phyloP scores from a whole-genome alignment of 2,329 filamentous ascomycete genomes.

The Cytospora mali region DNA sequence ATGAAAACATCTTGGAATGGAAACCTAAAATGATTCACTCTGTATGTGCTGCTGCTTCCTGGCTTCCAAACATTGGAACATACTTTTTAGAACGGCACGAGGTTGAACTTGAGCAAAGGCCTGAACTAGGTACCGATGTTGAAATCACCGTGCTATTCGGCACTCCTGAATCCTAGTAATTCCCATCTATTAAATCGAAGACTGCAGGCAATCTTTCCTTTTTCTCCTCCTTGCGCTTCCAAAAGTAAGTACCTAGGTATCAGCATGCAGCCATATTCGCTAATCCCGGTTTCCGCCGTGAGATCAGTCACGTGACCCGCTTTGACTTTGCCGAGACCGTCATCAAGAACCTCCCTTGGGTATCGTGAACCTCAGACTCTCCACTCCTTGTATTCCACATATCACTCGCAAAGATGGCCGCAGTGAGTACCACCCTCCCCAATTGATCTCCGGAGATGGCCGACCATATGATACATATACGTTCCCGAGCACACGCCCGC shows the following conservation, averaged over 20 bases:
- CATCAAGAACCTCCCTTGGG: constrained; percentile 19
- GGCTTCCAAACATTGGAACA: background rate
- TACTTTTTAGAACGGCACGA: too few species aligned
- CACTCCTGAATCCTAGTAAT: too few species aligned
- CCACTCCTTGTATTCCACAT: constrained; percentile 48
- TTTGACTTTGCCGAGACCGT: constrained; percentile 21
- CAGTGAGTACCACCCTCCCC: constrained; percentile 51
- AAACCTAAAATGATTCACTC: background rate
- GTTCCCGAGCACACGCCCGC: background rate
- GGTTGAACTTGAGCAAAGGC: background rate
- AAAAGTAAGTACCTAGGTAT: too few species aligned
- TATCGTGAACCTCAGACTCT: constrained; percentile 36
- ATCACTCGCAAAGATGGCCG: constrained; percentile 61
- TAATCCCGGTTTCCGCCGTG: constrained; percentile 36
- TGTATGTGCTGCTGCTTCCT: background rate
- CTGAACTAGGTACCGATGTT: background rate
- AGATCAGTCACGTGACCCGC: constrained; percentile 42
- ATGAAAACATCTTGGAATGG: constrained; percentile 21
- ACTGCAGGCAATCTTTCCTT: background rate
- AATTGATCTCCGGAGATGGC: constrained; percentile 32
- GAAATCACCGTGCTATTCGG: background rate
- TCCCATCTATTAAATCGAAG: background rate
- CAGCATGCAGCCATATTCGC: background rate
- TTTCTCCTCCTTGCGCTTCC: background rate
- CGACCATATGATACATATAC: background rate